Evolutionary conservation across 805 yeast species (phyloP).

Genomic region (Cyberlindnera samutprakarnensis): DNA sequence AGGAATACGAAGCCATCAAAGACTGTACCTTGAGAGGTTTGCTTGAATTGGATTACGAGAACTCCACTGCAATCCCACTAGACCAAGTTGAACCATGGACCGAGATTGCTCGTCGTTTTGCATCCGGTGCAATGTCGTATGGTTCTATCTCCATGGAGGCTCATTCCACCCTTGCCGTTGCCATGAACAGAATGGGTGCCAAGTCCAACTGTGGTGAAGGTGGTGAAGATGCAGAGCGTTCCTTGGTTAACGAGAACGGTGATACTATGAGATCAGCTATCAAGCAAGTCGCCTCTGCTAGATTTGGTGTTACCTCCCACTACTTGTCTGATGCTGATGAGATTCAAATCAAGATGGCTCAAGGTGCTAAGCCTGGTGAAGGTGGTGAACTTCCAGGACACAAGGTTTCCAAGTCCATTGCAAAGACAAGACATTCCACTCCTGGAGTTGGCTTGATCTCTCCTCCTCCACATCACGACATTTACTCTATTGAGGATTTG

Average conservation of each 20-base stretch:
- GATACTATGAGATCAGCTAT: constrained; percentile 99
- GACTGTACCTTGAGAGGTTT: constrained; percentile 92
- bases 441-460: constrained; percentile 95
- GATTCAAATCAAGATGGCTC: constrained; percentile 97
- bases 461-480: constrained; percentile 99
- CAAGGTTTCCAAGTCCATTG: constrained; percentile 83
- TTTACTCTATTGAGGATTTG: constrained; percentile 95
- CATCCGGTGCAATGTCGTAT: constrained; percentile 99
- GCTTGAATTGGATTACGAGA: constrained; percentile 79
- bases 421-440: constrained; percentile 93
- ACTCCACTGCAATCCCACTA: constrained; percentile 70
- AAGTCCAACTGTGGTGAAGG: constrained; percentile 99
- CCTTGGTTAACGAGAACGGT: constrained; percentile 72
- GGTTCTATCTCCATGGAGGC: constrained; percentile 99
- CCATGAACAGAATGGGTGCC: constrained; percentile 97
- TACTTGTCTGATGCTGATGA: constrained; percentile 96
- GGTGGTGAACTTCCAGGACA: constrained; percentile 73
- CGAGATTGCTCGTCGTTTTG: constrained; percentile 92
- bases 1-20: constrained; percentile 85
- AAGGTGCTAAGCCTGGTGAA: constrained; percentile 99
- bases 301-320: constrained; percentile 96
- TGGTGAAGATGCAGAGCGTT: constrained; percentile 95
- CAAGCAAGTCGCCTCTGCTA: constrained; percentile 95
- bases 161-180: constrained; percentile 95
- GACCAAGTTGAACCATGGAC: constrained; percentile 99